These are phyloP conservation scores for Gentiana dahurica DNA, from an alignment of 257 asterid species.

Conservation along the genomic window DNA sequence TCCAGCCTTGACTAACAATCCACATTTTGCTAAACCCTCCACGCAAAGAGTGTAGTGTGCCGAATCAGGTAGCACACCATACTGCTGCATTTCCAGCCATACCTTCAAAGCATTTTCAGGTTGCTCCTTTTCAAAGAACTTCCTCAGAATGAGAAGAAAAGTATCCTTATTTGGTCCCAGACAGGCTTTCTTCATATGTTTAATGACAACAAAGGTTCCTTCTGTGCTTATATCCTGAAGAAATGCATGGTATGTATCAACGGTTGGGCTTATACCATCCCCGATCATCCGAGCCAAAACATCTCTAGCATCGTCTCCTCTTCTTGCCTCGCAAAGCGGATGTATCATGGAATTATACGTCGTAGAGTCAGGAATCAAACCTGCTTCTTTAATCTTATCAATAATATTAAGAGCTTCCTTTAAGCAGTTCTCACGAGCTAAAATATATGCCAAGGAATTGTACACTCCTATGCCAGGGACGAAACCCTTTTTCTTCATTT, in stretches of 20 bases:
- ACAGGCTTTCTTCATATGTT: conserved; percentile 42
- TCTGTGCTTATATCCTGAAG: conserved; percentile 40
- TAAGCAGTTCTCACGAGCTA: conserved; percentile 62
- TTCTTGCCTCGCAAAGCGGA: conserved; percentile 62
- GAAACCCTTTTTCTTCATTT: conserved; percentile 83
- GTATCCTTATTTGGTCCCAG: conserved; percentile 58
- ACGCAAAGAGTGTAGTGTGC: conserved; percentile 43
- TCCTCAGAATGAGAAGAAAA: conserved; percentile 32
- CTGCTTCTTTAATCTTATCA: conserved; percentile 53
- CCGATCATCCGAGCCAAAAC: conserved; percentile 50
- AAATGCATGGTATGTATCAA: conserved; percentile 67
- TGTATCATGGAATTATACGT: conserved; percentile 57
- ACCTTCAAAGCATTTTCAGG: conserved; percentile 52
- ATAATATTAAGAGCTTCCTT: conserved; percentile 59
- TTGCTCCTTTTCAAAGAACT: conserved; percentile 32
- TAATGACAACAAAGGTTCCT: conserved; percentile 45
- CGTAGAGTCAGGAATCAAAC: conserved; percentile 36
- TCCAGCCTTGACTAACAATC: conserved; percentile 46
- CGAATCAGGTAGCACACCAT: conserved; percentile 33
- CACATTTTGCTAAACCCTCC: conserved; percentile 51
- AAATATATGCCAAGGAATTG: conserved; percentile 58
- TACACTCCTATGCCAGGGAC: conserved; percentile 56
- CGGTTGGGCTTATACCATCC: conserved; percentile 45
- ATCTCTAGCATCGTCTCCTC: conserved; percentile 53
- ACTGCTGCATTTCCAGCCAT: conserved; percentile 52